Base-by-base conservation (phyloP, 805 yeast species). In the Sporopachydermia quercuum region DNA sequence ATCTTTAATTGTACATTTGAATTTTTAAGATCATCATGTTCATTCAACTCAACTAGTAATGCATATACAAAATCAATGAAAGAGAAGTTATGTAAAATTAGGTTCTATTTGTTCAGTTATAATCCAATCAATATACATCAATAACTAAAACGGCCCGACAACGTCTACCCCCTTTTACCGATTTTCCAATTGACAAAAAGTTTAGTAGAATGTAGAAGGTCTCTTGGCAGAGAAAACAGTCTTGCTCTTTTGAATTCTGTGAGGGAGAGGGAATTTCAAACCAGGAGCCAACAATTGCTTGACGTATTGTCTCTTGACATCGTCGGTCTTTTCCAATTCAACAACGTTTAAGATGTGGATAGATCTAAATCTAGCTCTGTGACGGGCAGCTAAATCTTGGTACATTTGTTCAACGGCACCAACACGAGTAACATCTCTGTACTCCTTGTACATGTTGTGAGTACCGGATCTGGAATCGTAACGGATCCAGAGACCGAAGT, bases 371-470 rank as follows among this genome's bases (percentile, higher is more conserved):
- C 99, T 86, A 64, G 98, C 91, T 81, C 98, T 86, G 94, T 91
- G 99, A 77, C 98, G 87, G 58, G 99, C 96, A 71, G 99, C 99
- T 82, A 91, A 82, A 73, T 91, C 99, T 70, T 82, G 87, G 91
- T 91, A 91, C 80, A 91, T 80, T 65, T 91, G 74, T 71, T 83
- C 94, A 64, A 91, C 96, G 57, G 97, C 98, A 68, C 84, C 94
- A 51, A 86, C 94, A 77, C 99, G 91, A 76, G 96, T 72, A 59
- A 89, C 94, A 61, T 89, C 98, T 74, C 98, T 86, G 91, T 85
- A 84, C 77, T 91, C 99, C 79, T 91, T 91, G 96, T 91, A 91
- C 96, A 91, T 91, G 93, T 91, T 91, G 94, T 91, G 98, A 63
- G 95, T 87, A 76, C 99, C 99, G 56, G 98, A 91, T 82, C 99